Evolutionary conservation across 169 alveolate species (phyloP), one percentile per base, ranked within the genome.

Genomic region (Theileria orientalis): DNA sequence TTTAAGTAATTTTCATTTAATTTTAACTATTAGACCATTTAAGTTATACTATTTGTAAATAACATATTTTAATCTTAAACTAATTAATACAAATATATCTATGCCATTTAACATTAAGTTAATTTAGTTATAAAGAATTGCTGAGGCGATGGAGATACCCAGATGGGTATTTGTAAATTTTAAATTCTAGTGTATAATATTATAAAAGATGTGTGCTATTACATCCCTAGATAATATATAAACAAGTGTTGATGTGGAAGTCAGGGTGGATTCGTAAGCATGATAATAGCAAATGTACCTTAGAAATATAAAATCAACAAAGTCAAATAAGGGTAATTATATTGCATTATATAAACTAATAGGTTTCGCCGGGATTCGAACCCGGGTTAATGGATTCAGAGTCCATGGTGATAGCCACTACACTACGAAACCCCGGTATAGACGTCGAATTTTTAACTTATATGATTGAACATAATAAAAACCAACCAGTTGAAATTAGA

Each of bases 331-430:
- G 49, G 8, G 14, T 41, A 41, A 14, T 9, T 41, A 41, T n/a
- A n/a, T n/a, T n/a, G n/a, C n/a, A n/a, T n/a, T n/a, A n/a, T n/a
- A n/a, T 11, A 27, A 2, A 59, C 2, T 0, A 59, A 59, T 63
- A 92, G 96, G 97, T 91, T 94, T 90, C 94, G 95, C 96, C 92
- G 95, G 95, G 97, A 92, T 84, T 94, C 97, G 97, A 94, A 94
- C 97, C 95, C 95, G 93, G 96, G 95, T 93, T 91, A 87, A 94
- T 84, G 97, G 97, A 92, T 91, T 94, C 96, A 94, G 92, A 94
- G 95, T 92, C 97, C 97, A 84, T 94, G 87, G 97, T 94, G 96
- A 90, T 94, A 91, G 92, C 97, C 97, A 83, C 95, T 94, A 92
- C 96, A 94, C 97, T 87, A 94, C 94, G 94, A 87, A 89, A 90